A percentile compares a stretch with the other conserved stretches of the same genome.
Evolutionary conservation across 2,329 filamentous ascomycete genomes (phyloP).

Genomic region (Salinomyces thailandicus): DNA sequence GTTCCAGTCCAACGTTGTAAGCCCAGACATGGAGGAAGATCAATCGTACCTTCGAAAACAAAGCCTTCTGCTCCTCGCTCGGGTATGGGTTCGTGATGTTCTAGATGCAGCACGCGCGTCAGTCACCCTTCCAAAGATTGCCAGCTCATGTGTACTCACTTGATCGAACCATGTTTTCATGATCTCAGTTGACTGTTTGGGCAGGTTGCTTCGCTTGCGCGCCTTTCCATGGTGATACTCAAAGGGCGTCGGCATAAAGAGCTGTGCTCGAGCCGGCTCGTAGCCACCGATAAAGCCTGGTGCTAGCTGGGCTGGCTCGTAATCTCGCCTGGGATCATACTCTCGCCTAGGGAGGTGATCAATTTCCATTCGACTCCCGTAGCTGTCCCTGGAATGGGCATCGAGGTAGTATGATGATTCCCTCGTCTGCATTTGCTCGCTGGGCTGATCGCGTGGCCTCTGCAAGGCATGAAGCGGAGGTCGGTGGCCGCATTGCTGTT

Average conservation of each 20-base stretch:
- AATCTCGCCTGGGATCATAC: background rate
- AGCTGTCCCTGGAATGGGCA: background rate
- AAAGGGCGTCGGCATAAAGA: slow-evolving; percentile 26
- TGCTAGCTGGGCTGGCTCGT: background rate
- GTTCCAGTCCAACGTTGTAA: too few species aligned
- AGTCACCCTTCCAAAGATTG: too few species aligned
- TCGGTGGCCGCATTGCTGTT: background rate
- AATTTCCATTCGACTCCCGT: background rate
- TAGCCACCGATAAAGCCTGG: slow-evolving; percentile 8
- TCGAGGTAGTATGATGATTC: background rate
- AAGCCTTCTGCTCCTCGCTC: slow-evolving; percentile 29
- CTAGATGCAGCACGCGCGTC: too few species aligned
- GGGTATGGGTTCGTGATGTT: slow-evolving; percentile 30
- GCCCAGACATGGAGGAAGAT: background rate
- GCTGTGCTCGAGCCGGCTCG: slow-evolving; percentile 12
- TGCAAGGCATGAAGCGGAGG: background rate
- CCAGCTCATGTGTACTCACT: slow-evolving; percentile 10
- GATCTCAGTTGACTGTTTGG: slow-evolving; percentile 30
- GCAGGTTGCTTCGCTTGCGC: slow-evolving; percentile 29
- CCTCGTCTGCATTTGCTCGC: background rate
- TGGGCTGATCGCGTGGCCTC: background rate
- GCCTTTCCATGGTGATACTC: slow-evolving; percentile 28
- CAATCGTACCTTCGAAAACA: slow-evolving; percentile 24
- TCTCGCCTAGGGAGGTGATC: background rate
- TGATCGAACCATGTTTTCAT: slow-evolving; percentile 32